Percentiles rank a stretch among this genome's conserved stretches.
These are phyloP conservation scores for Aspergillus vadensis DNA, from an alignment of 2,329 filamentous ascomycete species.

Conservation along the genomic window DNA sequence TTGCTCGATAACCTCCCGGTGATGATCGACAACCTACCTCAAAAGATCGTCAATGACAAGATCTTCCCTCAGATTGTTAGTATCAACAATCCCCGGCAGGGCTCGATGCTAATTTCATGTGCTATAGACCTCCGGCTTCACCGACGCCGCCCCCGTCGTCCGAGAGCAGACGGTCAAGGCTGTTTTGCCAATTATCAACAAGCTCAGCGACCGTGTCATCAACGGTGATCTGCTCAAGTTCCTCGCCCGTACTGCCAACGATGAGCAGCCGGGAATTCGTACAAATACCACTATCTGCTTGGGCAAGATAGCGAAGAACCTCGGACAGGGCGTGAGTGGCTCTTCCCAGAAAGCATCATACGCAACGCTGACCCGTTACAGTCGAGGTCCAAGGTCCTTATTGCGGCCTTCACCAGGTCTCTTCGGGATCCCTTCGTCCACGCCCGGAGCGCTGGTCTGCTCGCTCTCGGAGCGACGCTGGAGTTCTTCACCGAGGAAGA, in stretches of 20 bases:
- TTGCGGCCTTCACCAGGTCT: conserved; percentile 87
- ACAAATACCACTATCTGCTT: conserved; percentile 98
- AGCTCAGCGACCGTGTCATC: conserved; percentile 87
- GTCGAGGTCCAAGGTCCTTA: conserved; percentile 83
- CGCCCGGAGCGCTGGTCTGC: conserved; percentile 82
- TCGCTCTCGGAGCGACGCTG: conserved; percentile 80
- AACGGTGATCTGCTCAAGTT: conserved; percentile 91
- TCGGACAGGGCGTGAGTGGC: conserved; percentile 62
- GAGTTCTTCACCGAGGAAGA: conserved; percentile 91
- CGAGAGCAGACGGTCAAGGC: conserved; percentile 96
- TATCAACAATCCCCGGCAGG: background rate
- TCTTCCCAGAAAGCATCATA: too few relatives aligned
- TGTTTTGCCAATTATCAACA: conserved; percentile 80
- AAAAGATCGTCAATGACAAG: conserved; percentile 90
- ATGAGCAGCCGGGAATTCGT: conserved; percentile 93
- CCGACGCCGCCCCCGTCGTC: conserved; percentile 85
- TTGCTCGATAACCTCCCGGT: conserved; percentile 82
- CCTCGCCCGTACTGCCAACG: conserved; percentile 93
- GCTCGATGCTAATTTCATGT: background rate
- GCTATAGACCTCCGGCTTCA: conserved; percentile 82
- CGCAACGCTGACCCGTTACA: conserved; percentile 44
- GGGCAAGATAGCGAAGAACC: conserved; percentile 89
- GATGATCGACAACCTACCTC: conserved; percentile 88
- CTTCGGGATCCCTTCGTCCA: conserved; percentile 93
- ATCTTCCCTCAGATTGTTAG: conserved; percentile 90